Evolutionary conservation across 2,329 filamentous ascomycete genomes (phyloP), one percentile per base, ranked within the genome.

Genomic region (Botryotinia narcissicola): DNA sequence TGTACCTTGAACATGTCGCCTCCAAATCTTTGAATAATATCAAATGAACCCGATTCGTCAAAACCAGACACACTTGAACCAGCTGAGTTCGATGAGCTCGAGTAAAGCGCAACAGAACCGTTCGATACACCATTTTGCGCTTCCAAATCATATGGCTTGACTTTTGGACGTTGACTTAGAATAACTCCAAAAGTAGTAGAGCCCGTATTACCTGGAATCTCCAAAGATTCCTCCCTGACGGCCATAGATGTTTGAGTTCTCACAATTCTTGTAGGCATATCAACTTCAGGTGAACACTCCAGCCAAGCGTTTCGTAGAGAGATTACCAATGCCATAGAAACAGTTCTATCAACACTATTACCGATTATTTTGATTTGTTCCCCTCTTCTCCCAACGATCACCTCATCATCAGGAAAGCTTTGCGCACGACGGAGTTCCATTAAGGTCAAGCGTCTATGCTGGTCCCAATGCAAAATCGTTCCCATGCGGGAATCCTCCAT

Each of bases 271-370:
- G 20, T 72, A 16, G 59, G 14, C 29, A 29, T 57, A 25, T 71
- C 70, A n/a, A 70, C 63, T 46, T 76, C 75, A 18, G 66, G 61
- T 12, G 72, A n/a, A 64, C 77, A 78, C 29, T 76, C 73, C 1
- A 80, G 48, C 83, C 83, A 89, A 0, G 91, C 91, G 75, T 91
- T 86, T 12, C 90, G 84, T 20, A 94, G 82, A 16, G 86, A 84
- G 7, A 92, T 78, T 0, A 93, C 93, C 1, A 94, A 80, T 0
- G 89, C 88, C 29, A 94, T 81, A 0, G 92, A 88, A 1, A 93
- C 87, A 37, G 89, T 87, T 14, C 92, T 84, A 4, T 92, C 88
- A 0, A 97, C 93, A 42, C 90, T 93, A 80, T 97, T 97, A 0
- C 93, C 93, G 0, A 95, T 84, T 32, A 93, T 88, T 72, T 86